Evolutionary conservation across 2,329 filamentous ascomycete genomes (phyloP).

Genomic region (Chrysosporium queenslandicum): DNA sequence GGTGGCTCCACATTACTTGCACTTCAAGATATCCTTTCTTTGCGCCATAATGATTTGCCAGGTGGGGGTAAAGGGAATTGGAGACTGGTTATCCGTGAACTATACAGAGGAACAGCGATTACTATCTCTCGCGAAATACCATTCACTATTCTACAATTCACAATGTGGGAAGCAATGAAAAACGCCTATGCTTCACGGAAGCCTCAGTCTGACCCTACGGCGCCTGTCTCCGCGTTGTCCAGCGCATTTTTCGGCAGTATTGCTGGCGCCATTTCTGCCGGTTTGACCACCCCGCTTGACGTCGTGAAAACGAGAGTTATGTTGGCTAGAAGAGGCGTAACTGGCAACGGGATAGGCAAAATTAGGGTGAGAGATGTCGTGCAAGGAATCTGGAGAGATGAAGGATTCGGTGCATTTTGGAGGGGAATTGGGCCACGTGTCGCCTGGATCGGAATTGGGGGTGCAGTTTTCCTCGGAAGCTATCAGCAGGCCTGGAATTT

Average conservation of each 20-base stretch:
- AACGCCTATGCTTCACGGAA: conserved; percentile 35
- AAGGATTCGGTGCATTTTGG: conserved; percentile 40
- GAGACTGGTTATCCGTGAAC: conserved; percentile 60
- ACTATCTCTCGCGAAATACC: conserved; percentile 94
- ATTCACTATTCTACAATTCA: conserved; percentile 95
- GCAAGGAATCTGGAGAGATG: conserved; percentile 48
- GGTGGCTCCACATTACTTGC: conserved; percentile 58
- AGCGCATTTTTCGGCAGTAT: conserved; percentile 77
- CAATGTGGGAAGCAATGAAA: conserved; percentile 92
- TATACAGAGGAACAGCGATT: conserved; percentile 86
- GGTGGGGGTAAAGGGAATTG: conserved; percentile 26
- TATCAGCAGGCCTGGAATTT: conserved; percentile 83
- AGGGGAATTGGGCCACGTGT: conserved; percentile 62
- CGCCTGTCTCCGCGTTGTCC: conserved; percentile 57
- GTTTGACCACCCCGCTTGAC: conserved; percentile 81
- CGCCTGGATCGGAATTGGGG: conserved; percentile 89
- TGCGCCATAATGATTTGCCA: conserved; percentile 28
- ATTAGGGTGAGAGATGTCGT: conserved; percentile 45
- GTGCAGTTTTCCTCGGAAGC: conserved; percentile 85
- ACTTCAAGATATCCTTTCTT: conserved; percentile 57
- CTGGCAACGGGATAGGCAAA: conserved; percentile 33
- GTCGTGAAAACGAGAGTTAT: conserved; percentile 96
- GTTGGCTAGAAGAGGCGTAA: conserved; percentile 60
- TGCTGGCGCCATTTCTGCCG: conserved; percentile 76
- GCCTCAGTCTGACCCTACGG: conserved; percentile 17